phyloP scores from a whole-genome alignment of 805 yeast species.

The Priceomyces haplophilus region DNA sequence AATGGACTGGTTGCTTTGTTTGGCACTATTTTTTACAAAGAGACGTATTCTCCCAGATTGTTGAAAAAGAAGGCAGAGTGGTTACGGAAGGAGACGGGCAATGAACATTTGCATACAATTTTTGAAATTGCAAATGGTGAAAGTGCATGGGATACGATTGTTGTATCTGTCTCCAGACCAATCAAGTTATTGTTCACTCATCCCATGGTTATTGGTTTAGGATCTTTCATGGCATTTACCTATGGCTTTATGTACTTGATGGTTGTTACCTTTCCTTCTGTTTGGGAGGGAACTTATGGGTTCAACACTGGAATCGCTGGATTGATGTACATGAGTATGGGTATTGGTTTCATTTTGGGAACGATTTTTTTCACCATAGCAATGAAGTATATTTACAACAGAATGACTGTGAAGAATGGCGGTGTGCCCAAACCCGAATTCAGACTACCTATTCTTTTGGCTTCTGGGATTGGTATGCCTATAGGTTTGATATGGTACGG shows the following conservation, averaged over 20 bases:
- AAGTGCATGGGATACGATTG: conserved; percentile 37
- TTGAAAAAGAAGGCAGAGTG: conserved; percentile 44
- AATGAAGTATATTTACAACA: conserved; percentile 39
- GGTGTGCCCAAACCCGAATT: conserved; percentile 63
- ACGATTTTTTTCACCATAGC: conserved; percentile 45
- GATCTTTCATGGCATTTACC: conserved; percentile 60
- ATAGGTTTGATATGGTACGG: conserved; percentile 68
- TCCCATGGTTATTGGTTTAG: conserved; percentile 64
- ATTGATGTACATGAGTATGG: conserved; percentile 55
- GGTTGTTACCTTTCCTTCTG: conserved; percentile 57
- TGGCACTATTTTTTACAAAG: conserved; percentile 51
- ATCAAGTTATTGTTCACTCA: conserved; percentile 48
- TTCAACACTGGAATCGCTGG: conserved; percentile 51
- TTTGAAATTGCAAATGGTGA: conserved; percentile 58
- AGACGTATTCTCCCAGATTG: conserved; percentile 58
- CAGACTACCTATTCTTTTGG: conserved; percentile 50
- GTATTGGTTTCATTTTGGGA: conserved; percentile 54
- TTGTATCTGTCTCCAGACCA: conserved; percentile 53
- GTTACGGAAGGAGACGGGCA: conserved; percentile 54
- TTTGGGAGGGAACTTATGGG: conserved; percentile 48
- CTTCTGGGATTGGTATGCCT: conserved; percentile 52
- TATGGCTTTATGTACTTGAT: conserved; percentile 66
- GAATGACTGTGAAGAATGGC: conserved; percentile 37
- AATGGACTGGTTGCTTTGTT: conserved; percentile 46
- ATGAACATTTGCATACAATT: conserved; percentile 53